Evolutionary conservation across 306 rosid species (phyloP).

Genomic region (Begonia masoniana): DNA sequence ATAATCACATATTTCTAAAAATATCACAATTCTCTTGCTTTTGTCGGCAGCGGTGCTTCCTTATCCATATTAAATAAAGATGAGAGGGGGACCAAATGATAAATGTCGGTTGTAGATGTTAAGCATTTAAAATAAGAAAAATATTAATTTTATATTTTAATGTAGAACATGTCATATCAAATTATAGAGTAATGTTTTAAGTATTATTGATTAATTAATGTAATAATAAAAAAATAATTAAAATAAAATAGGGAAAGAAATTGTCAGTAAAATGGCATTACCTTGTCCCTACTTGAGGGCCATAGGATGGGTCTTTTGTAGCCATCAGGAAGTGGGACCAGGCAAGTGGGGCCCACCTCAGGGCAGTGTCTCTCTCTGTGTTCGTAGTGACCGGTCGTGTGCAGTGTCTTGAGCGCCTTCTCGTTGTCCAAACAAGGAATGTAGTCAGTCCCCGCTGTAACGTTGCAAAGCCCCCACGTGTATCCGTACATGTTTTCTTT

Average conservation of each 20-base stretch:
- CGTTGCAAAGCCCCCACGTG: constrained; percentile 59
- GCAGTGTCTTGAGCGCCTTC: constrained; percentile 47
- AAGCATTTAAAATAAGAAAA: no score
- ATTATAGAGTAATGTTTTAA: no score
- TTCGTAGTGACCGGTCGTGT: constrained; percentile 44
- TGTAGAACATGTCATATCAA: no score
- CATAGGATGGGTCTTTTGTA: constrained; percentile 53
- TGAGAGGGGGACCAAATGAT: no score
- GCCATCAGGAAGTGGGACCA: constrained; percentile 65
- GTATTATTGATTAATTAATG: no score
- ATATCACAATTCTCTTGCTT: no score
- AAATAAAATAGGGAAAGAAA: background rate
- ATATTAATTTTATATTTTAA: no score
- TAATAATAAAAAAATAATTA: no score
- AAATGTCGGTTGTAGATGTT: no score
- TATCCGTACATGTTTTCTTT: constrained; percentile 14
- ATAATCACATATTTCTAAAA: no score
- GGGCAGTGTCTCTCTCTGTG: constrained; percentile 91
- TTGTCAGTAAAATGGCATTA: constrained; percentile 7
- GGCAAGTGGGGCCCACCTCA: constrained; percentile 52
- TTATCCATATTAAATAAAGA: no score
- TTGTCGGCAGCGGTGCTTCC: no score
- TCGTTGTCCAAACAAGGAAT: constrained; percentile 81
- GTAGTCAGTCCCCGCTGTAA: constrained; percentile 69
- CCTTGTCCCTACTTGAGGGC: constrained; percentile 86